Conservation (phyloP, 176 grass and related monocot genomes). For the Echinochloa phyllopogon region DNA sequence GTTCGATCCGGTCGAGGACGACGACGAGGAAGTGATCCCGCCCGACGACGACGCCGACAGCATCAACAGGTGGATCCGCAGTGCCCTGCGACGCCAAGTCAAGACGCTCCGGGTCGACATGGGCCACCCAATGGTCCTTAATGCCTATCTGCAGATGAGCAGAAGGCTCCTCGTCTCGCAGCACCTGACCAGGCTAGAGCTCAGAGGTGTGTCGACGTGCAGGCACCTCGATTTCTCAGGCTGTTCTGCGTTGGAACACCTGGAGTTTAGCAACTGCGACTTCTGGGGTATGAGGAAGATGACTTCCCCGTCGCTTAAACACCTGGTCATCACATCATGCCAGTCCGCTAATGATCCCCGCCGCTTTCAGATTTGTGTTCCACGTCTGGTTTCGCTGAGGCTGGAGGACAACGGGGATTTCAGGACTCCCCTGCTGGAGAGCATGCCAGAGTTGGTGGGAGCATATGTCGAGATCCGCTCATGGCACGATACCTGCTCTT, state of each 20-base stretch:
- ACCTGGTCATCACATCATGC: not conserved
- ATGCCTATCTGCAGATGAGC: too few relatives aligned
- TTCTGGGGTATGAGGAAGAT: not conserved
- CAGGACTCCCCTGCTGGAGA: not conserved
- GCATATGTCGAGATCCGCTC: not conserved
- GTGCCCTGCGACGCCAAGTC: not conserved
- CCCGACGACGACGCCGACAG: too few relatives aligned
- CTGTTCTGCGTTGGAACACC: too few relatives aligned
- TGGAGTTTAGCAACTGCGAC: too few relatives aligned
- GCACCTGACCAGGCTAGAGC: not conserved
- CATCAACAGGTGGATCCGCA: not conserved
- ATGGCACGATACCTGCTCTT: not conserved
- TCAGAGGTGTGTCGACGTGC: not conserved
- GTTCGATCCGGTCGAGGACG: not conserved
- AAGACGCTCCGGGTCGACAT: not conserved
- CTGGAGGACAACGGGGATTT: not conserved
- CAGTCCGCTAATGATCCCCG: too few relatives aligned
- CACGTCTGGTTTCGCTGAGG: not conserved
- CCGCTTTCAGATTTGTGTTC: not conserved
- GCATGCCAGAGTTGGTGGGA: not conserved
- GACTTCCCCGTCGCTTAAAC: not conserved
- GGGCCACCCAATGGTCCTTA: too few relatives aligned
- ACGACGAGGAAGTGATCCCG: too few relatives aligned
- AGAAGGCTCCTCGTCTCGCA: not conserved
- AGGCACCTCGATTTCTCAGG: too few relatives aligned